Percentiles rank a stretch among this genome's conserved stretches.
Evolutionary conservation across 2,329 filamentous ascomycete genomes (phyloP).

Genomic region (Aspergillus sp.): DNA sequence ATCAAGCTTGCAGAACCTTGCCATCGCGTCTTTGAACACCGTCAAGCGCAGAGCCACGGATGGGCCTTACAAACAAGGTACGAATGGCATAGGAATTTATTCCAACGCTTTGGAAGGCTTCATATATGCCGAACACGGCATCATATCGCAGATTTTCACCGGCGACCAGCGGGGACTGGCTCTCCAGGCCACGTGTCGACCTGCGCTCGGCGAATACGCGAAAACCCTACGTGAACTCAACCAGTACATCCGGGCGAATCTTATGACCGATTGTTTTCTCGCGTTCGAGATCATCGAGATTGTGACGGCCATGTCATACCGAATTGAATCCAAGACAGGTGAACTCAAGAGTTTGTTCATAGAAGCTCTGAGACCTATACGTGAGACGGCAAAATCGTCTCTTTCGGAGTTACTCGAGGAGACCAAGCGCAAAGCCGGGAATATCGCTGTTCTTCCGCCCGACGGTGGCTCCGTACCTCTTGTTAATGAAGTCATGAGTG

Average conservation of each 20-base stretch:
- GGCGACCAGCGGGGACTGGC: conserved; percentile 80
- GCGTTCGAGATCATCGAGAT: conserved; percentile 95
- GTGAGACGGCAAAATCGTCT: conserved; percentile 87
- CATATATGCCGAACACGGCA: conserved; percentile 85
- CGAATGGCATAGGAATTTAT: conserved; percentile 89
- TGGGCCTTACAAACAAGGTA: conserved; percentile 81
- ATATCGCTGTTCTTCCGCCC: conserved; percentile 66
- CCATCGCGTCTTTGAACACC: conserved; percentile 80
- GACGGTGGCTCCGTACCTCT: conserved; percentile 78
- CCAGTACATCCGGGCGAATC: conserved; percentile 78
- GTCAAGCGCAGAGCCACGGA: conserved; percentile 73
- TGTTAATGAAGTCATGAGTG: conserved; percentile 80
- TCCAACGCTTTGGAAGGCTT: conserved; percentile 83
- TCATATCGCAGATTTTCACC: conserved; percentile 81
- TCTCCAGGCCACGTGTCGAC: conserved; percentile 75
- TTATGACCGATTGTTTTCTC: conserved; percentile 89
- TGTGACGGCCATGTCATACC: conserved; percentile 73
- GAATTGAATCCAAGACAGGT: conserved; percentile 77
- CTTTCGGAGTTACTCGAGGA: conserved; percentile 82
- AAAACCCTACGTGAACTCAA: conserved; percentile 88
- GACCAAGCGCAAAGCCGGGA: conserved; percentile 67
- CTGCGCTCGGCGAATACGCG: conserved; percentile 75
- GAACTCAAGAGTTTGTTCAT: conserved; percentile 81
- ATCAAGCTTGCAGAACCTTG: conserved; percentile 77
- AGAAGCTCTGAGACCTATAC: conserved; percentile 82